A percentile compares a stretch with the other conserved stretches of the same genome.
These are phyloP conservation scores for Cyberlindnera euphorbiiphila DNA, from an alignment of 805 yeast genomes.

Conservation along the genomic window DNA sequence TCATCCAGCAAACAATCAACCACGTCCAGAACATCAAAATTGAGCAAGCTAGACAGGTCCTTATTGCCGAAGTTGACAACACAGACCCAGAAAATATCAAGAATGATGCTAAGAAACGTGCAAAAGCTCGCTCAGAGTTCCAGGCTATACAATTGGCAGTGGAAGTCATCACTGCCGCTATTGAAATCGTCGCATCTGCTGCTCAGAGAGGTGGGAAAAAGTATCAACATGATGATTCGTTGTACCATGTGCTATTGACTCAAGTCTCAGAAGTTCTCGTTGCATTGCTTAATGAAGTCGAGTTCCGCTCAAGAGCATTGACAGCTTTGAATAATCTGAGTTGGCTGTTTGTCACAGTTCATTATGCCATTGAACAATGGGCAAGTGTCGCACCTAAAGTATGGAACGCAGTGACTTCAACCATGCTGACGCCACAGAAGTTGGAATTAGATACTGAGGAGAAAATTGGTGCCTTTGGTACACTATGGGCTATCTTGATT, in stretches of 20 bases:
- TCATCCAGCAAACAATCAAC: slow-evolving; percentile 24
- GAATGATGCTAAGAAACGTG: slow-evolving; percentile 37
- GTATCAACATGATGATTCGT: slow-evolving; percentile 8
- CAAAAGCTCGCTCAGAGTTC: slow-evolving; percentile 46
- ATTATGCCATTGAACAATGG: slow-evolving; percentile 18
- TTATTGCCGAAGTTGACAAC: slow-evolving; percentile 32
- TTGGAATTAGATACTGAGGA: slow-evolving; percentile 28
- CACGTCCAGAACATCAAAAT: slow-evolving; percentile 33
- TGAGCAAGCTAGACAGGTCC: slow-evolving; percentile 28
- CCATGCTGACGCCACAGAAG: slow-evolving; percentile 3
- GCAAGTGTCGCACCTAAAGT: slow-evolving; percentile 8
- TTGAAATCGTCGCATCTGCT: slow-evolving; percentile 48
- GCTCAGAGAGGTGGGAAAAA: slow-evolving; percentile 11
- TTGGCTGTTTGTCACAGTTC: slow-evolving; percentile 43
- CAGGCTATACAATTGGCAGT: slow-evolving; percentile 66
- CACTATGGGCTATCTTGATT: slow-evolving; percentile 41
- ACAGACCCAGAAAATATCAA: slow-evolving; percentile 28
- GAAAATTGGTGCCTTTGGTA: slow-evolving; percentile 37
- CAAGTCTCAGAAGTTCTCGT: slow-evolving; percentile 35
- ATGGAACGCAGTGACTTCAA: slow-evolving; percentile 14
- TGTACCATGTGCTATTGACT: slow-evolving; percentile 18
- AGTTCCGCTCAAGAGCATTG: slow-evolving; percentile 52
- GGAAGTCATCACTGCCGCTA: slow-evolving; percentile 71
- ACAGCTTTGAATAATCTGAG: slow-evolving; percentile 68
- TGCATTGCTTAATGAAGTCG: slow-evolving; percentile 38